These are phyloP conservation scores for Apiotrichum sp. DNA, from an alignment of 1,284 basidiomycete species.

Conservation along the genomic window DNA sequence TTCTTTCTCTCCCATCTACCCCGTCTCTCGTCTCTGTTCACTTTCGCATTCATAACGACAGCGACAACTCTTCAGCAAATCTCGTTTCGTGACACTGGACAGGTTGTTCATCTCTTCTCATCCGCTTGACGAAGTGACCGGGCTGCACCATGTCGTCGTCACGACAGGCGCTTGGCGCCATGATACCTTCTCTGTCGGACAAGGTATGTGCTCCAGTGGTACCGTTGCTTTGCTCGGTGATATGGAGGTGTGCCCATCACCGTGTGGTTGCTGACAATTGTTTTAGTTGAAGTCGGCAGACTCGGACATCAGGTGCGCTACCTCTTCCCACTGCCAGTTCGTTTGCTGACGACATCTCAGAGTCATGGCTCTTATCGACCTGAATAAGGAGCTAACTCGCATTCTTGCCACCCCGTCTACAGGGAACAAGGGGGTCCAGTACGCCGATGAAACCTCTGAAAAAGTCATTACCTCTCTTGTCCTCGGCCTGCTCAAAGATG, in stretches of 20 bases:
- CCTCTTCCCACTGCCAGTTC: neutral
- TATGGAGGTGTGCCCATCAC: neutral
- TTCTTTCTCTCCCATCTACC: too few relatives aligned
- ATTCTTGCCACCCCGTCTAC: constrained; percentile 49
- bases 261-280: neutral
- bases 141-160: neutral
- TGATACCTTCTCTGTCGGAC: constrained; percentile 17
- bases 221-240: too few relatives aligned
- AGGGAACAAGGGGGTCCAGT: constrained; percentile 2
- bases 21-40: too few relatives aligned
- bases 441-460: constrained; percentile 73
- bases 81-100: too few relatives aligned
- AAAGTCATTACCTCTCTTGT: constrained; percentile 73
- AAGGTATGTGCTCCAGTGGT: constrained; percentile 8
- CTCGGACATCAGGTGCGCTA: constrained; percentile 35
- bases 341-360: constrained; percentile 47
- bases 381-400: constrained; percentile 76
- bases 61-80: too few relatives aligned
- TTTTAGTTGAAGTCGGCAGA: constrained; percentile 38
- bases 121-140: too few relatives aligned
- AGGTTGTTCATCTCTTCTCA: too few relatives aligned
- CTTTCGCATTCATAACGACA: too few relatives aligned
- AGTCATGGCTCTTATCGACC: constrained; percentile 89
- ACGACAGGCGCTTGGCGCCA: constrained; percentile 9
- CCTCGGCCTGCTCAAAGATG: constrained; percentile 77